Base-by-base conservation (phyloP, 352 stramenopile species). In the Pythium rishiriense region DNA sequence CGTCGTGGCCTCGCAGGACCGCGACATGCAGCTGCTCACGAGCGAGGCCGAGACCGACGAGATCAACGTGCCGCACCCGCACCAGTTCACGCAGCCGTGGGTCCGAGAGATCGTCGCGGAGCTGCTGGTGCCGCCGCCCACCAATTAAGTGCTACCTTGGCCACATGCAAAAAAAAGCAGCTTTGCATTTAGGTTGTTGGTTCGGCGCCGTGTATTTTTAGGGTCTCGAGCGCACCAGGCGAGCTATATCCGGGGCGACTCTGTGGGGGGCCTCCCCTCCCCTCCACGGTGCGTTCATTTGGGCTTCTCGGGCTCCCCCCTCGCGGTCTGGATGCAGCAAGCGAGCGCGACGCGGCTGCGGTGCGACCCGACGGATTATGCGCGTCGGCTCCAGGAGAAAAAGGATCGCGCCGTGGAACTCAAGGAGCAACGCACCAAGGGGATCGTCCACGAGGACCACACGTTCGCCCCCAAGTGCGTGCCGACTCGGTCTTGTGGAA, bases 331-430 rank as follows among this genome's bases (percentile, higher is more conserved):
- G 58, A 82, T 72, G 74, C 75, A 81, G 73, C 67, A 76, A 49
- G 50, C 72, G 70, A 67, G 58, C 54, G 78, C 79, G 59, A 57
- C 62, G 53, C 76, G 82, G 49, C 76, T 89, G 47, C 83, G 81
- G 57, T 92, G 81, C 60, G 83, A 92, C 65, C 83, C 83, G 49
- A 92, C 81, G 15, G 83, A 92, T 72, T 91, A 92, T 77, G 85
- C 85, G 48, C 83, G 83, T 61, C 83, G 80, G 67, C 85, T 92
- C 69, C 81, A 85, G 48, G 79, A 90, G 58, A 88, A 88, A 50
- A 89, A 86, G 22, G 81, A 94, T 3, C 79, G 80, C 59, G 85
- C 85, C 48, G 86, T 84, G 64, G 79, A 92, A 61, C 64, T 94
- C 68, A 78, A 82, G 39, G 79, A 90, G 31, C 81, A 90, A 66